Evolutionary conservation across 139 green algal genomes (phyloP).

Genomic region (Spirogloea muscicola): DNA sequence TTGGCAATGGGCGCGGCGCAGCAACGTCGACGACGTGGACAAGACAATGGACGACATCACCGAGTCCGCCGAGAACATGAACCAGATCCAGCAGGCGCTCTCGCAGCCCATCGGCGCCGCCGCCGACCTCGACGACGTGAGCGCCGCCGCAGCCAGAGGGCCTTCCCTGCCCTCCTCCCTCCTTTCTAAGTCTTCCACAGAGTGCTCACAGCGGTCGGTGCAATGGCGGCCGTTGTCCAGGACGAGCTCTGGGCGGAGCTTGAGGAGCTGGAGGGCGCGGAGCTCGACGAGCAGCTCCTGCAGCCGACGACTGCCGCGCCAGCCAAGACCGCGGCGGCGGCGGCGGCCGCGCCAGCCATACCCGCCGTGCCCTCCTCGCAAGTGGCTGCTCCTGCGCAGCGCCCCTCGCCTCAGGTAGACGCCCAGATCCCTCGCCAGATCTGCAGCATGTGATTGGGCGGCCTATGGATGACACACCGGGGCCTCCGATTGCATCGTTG

Average conservation of each 20-base stretch:
- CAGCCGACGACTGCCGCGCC: slow-evolving; percentile 25
- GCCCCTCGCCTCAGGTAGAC: too few species aligned
- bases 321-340: slow-evolving; percentile 5
- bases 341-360: neutral
- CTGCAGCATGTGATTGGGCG: too few species aligned
- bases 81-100: slow-evolving; percentile 84
- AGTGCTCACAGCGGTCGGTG: neutral
- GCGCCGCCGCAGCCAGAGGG: neutral
- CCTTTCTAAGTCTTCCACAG: neutral
- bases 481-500: too few species aligned
- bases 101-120: slow-evolving; percentile 65
- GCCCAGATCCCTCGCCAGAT: too few species aligned
- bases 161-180: neutral
- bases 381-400: neutral
- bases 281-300: slow-evolving; percentile 56
- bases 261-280: slow-evolving; percentile 56
- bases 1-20: slow-evolving; percentile 1
- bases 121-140: slow-evolving; percentile 73
- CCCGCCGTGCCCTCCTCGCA: neutral
- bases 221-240: neutral
- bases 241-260: slow-evolving; percentile 64
- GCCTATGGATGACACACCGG: too few species aligned
- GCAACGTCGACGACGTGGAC: slow-evolving; percentile 93
- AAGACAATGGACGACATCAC: slow-evolving; percentile 84
- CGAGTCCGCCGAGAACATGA: slow-evolving; percentile 85